phyloP scores from a whole-genome alignment of 495 filamentous ascomycete species.

The Parmelia sp. region DNA sequence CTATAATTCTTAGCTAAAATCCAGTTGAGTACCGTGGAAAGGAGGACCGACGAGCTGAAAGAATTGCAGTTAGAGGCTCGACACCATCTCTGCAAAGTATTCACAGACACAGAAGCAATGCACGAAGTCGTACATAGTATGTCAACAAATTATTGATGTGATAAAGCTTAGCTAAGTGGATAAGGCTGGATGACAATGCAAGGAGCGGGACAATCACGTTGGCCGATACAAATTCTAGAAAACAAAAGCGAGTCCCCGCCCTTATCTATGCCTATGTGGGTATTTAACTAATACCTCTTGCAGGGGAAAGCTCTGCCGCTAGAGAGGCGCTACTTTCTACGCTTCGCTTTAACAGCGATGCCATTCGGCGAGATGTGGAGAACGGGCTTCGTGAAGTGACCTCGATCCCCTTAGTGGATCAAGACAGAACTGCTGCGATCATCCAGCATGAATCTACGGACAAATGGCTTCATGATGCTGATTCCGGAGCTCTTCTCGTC shows the following conservation, averaged over 20 bases:
- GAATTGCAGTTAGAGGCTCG: slow-evolving; percentile 20
- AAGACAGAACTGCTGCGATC: slow-evolving; percentile 20
- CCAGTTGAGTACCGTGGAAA: slow-evolving; percentile 13
- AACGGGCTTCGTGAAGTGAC: slow-evolving; percentile 8
- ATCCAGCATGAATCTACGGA: slow-evolving; percentile 2
- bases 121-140: slow-evolving; percentile 14
- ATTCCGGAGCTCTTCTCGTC: slow-evolving; percentile 15
- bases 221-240: neutral
- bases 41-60: slow-evolving; percentile 16
- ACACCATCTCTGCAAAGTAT: slow-evolving; percentile 19
- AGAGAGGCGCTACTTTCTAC: slow-evolving; percentile 15
- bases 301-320: slow-evolving; percentile 11
- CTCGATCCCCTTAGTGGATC: slow-evolving; percentile 12
- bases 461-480: slow-evolving; percentile 13
- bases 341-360: slow-evolving; percentile 3
- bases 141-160: neutral
- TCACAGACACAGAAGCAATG: slow-evolving; percentile 20
- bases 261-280: neutral
- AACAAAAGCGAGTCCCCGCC: neutral
- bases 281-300: neutral
- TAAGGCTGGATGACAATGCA: slow-evolving; percentile 6
- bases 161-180: neutral
- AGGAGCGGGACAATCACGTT: slow-evolving; percentile 11
- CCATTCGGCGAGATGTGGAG: slow-evolving; percentile 14
- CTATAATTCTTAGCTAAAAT: slow-evolving; percentile 11